Evolutionary conservation across 1,139 yeast genomes (phyloP).

Genomic region (Yamadazyma atlantica): DNA sequence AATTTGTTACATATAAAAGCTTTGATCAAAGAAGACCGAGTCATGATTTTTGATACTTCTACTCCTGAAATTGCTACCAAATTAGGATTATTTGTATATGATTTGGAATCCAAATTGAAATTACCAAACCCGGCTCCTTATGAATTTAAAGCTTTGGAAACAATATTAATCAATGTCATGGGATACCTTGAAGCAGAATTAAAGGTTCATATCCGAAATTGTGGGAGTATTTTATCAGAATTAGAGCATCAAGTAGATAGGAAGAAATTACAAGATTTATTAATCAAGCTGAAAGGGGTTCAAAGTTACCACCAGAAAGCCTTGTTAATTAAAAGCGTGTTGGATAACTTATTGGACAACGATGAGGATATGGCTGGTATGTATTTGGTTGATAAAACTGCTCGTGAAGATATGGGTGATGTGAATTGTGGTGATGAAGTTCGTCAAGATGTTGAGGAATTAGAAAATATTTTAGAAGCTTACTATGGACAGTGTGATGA

Average conservation of each 20-base stretch:
- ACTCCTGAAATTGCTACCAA: slow-evolving; percentile 54
- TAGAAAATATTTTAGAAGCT: slow-evolving; percentile 88
- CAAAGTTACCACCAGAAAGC: slow-evolving; percentile 85
- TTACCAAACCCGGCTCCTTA: slow-evolving; percentile 41
- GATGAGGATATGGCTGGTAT: slow-evolving; percentile 89
- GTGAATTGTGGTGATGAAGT: no score
- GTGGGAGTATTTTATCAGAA: slow-evolving; percentile 77
- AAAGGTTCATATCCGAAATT: slow-evolving; percentile 67
- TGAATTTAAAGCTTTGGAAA: slow-evolving; percentile 88
- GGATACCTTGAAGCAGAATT: slow-evolving; percentile 84
- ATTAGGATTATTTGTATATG: slow-evolving; percentile 82
- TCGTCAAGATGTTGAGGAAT: slow-evolving; percentile 57
- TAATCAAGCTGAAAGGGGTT: slow-evolving; percentile 78
- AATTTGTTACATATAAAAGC: slow-evolving; percentile 87
- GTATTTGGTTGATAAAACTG: slow-evolving; percentile 57
- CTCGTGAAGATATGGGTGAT: slow-evolving; percentile 26
- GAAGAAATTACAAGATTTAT: slow-evolving; percentile 72
- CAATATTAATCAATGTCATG: slow-evolving; percentile 81
- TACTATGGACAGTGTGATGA: slow-evolving; percentile 96
- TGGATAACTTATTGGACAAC: slow-evolving; percentile 83
- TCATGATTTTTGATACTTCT: slow-evolving; percentile 79
- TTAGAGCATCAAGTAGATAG: slow-evolving; percentile 85
- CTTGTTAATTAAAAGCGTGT: slow-evolving; percentile 73
- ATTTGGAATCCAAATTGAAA: slow-evolving; percentile 76
- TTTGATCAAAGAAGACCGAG: slow-evolving; percentile 73